A percentile compares a stretch with the other conserved stretches of the same genome.
phyloP scores from a whole-genome alignment of 129 eudicot genomes.

The Helianthus tuberosus region DNA sequence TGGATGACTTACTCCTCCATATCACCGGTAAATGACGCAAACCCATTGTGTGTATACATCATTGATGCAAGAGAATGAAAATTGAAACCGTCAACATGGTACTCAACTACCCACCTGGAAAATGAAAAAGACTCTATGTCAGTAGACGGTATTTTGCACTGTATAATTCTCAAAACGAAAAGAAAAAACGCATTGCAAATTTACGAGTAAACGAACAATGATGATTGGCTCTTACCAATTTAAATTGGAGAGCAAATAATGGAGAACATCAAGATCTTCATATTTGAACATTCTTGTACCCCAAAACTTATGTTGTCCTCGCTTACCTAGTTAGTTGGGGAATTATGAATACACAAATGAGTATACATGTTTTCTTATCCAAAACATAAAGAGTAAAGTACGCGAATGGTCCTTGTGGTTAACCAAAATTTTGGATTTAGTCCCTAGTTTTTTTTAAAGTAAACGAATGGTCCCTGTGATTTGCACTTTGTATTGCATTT shows the following conservation, averaged over 20 bases:
- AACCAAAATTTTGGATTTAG: too few species aligned
- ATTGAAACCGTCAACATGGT: conserved; percentile 90
- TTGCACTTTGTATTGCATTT: too few species aligned
- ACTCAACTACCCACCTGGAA: conserved; percentile 96
- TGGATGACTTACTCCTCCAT: conserved; percentile 85
- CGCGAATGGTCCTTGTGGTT: too few species aligned
- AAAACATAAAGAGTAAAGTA: background rate
- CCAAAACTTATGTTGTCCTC: conserved; percentile 97
- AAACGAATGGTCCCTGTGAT: too few species aligned
- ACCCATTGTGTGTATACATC: conserved; percentile 97
- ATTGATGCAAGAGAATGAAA: conserved; percentile 92
- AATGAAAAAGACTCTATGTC: conserved; percentile 21
- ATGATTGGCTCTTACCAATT: conserved; percentile 64
- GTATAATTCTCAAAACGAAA: conserved; percentile 10
- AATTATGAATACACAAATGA: background rate
- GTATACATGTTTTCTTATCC: background rate
- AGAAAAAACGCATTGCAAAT: background rate
- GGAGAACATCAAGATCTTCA: conserved; percentile 90
- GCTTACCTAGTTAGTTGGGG: conserved; percentile 56
- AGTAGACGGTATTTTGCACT: background rate
- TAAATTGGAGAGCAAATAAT: conserved; percentile 86
- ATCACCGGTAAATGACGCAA: conserved; percentile 91
- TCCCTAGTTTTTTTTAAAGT: too few species aligned
- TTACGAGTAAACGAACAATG: background rate
- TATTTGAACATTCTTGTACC: conserved; percentile 99